phyloP scores from a whole-genome alignment of 441 rosid genomes.

The Croton laevigatus region DNA sequence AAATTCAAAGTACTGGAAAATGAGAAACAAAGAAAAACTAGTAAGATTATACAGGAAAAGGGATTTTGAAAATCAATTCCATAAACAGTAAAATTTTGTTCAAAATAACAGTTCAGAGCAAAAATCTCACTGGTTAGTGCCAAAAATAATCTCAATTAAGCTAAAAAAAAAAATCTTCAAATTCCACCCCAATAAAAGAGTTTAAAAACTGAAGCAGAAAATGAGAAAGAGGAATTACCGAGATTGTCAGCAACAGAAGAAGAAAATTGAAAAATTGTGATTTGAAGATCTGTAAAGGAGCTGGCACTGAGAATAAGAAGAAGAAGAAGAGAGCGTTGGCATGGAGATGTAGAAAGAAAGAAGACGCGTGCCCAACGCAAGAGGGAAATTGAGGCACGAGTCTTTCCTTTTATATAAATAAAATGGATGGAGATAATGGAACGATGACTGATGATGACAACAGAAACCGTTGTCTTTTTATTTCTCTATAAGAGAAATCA shows the following conservation, averaged over 20 bases:
- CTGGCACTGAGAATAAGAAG: background rate
- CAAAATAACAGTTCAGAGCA: background rate
- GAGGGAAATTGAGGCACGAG: conserved; percentile 2
- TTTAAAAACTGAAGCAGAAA: background rate
- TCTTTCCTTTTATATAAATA: background rate
- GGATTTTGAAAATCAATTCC: background rate
- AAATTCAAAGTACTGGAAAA: background rate
- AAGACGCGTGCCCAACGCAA: conserved; percentile 13
- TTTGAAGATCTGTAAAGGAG: background rate
- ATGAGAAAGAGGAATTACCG: background rate
- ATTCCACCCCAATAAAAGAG: too few relatives aligned
- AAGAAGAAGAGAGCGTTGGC: background rate
- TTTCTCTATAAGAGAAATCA: too few relatives aligned
- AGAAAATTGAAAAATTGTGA: background rate
- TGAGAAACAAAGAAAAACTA: background rate
- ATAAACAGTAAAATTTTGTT: background rate
- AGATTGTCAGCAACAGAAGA: background rate
- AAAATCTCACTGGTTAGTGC: background rate
- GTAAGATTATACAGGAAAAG: background rate
- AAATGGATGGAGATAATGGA: too few relatives aligned
- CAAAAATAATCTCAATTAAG: background rate
- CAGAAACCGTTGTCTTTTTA: too few relatives aligned
- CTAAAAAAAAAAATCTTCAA: background rate
- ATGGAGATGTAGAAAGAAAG: background rate
- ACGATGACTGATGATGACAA: too few relatives aligned